Evolutionary conservation across 345 rosid genomes (phyloP), one percentile per base, ranked within the genome.

Genomic region (Ricinus communis): DNA sequence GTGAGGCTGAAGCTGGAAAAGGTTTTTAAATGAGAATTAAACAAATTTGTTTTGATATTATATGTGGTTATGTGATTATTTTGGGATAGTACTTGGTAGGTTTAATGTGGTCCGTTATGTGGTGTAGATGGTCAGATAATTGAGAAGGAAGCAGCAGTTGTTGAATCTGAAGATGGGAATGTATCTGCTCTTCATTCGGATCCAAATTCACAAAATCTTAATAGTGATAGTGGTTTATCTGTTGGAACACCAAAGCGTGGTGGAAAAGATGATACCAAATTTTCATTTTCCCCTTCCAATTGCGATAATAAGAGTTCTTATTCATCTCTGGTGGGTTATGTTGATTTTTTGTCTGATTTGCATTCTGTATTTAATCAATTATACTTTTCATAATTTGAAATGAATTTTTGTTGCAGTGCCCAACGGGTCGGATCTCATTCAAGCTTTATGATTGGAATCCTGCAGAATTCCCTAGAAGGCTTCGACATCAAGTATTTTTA

Each of bases 401-500:
- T 41, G 59, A 22, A 71, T 13, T 77, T 75, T 77, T 67, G 21
- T 52, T 89, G 62, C 65, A 95, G 99, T 92, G 97, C 65, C 97
- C 99, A 62, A 89, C 99, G 62, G 99, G 97, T 66, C 88, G 97
- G 73, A 90, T 95, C 78, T 92, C 97, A n/a, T 92, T 90, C 82
- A 92, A 90, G 88, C 97, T 94, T 69, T 92, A 92, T 80, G 99
- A 95, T 69, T 95, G 99, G 99, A 95, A 95, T 83, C 99, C 97
- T 1, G 97, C 97, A 3, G 99, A 95, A 78, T 95, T 95, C 76
- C 99, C 99, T 1, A 85, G 99, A 86, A 90, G 97, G 85, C 97
- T 95, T 55, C 97, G 97, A 72, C 99, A 85, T 77, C 99, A 95
- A 90, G 99, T 95, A 95, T 79, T 77, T n/a, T 83, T 83, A 83